Conservation (phyloP, 441 rosid genomes). For the Gossypium gossypioides region DNA sequence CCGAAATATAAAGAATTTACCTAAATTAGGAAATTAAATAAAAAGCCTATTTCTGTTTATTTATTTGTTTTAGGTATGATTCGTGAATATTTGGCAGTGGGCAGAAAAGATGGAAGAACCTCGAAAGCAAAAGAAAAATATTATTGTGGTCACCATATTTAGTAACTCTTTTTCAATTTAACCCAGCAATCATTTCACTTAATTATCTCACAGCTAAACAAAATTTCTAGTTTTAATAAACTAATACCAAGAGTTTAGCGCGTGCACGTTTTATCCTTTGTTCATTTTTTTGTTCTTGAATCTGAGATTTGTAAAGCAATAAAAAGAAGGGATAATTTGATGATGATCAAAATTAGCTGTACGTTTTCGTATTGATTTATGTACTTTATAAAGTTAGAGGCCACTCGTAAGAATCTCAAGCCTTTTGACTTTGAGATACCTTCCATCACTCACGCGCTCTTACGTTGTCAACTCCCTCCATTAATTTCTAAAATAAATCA, state of each 20-base stretch:
- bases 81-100: neutral
- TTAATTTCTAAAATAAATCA: slow-evolving; percentile 7
- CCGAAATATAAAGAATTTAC: neutral
- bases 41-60: neutral
- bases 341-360: neutral
- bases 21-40: neutral
- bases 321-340: neutral
- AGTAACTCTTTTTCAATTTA: no score
- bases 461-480: slow-evolving; percentile 29
- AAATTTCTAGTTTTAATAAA: neutral
- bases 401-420: slow-evolving; percentile 4
- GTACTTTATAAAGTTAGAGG: neutral
- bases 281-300: no score
- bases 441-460: neutral
- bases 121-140: neutral
- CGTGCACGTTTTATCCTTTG: neutral
- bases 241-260: neutral
- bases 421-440: slow-evolving; percentile 16
- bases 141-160: neutral
- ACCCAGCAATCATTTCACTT: no score
- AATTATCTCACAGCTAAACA: no score
- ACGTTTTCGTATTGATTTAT: neutral
- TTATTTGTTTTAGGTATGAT: neutral
- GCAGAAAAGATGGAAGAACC: neutral
- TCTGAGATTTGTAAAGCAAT: neutral